Conservation (phyloP, 495 filamentous ascomycete genomes). For the Penicillium malachiteum region DNA sequence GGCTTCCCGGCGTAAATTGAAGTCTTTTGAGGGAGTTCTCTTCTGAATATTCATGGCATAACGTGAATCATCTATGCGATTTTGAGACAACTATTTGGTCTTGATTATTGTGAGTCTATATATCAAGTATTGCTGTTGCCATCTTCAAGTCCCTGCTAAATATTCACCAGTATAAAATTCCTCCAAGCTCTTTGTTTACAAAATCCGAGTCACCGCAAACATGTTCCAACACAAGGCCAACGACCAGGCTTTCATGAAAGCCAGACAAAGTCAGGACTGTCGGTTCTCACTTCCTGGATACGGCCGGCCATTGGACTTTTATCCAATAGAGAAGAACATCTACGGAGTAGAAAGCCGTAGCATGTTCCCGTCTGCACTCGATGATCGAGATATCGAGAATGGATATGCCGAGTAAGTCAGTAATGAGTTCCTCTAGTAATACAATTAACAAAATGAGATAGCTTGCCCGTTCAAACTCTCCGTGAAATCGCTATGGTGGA, state of each 20-base stretch:
- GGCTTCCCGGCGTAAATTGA: background rate
- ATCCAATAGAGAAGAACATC: slow-evolving; percentile 28
- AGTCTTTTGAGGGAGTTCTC: background rate
- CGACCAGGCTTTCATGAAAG: slow-evolving; percentile 2
- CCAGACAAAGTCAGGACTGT: slow-evolving; percentile 10
- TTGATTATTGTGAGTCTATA: background rate
- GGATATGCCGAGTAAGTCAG: slow-evolving; percentile 33
- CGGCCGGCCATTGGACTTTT: slow-evolving; percentile 38
- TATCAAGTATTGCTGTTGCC: background rate
- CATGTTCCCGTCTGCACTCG: slow-evolving; percentile 33
- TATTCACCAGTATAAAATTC: background rate
- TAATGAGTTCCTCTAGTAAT: background rate
- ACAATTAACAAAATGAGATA: slow-evolving; percentile 8
- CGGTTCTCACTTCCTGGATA: slow-evolving; percentile 40
- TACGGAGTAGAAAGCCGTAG: slow-evolving; percentile 28
- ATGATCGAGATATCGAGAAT: slow-evolving; percentile 35
- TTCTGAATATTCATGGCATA: background rate
- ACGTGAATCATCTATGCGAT: background rate
- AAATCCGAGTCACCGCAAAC: background rate
- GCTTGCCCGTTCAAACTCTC: slow-evolving; percentile 36
- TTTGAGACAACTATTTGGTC: background rate
- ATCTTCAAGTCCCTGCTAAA: background rate
- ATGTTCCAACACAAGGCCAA: slow-evolving; percentile 26
- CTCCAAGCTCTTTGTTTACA: background rate
- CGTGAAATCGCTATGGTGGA: slow-evolving; percentile 39